Conservation (phyloP, 108 stramenopile species). For the Pelagomonas calceolata region DNA sequence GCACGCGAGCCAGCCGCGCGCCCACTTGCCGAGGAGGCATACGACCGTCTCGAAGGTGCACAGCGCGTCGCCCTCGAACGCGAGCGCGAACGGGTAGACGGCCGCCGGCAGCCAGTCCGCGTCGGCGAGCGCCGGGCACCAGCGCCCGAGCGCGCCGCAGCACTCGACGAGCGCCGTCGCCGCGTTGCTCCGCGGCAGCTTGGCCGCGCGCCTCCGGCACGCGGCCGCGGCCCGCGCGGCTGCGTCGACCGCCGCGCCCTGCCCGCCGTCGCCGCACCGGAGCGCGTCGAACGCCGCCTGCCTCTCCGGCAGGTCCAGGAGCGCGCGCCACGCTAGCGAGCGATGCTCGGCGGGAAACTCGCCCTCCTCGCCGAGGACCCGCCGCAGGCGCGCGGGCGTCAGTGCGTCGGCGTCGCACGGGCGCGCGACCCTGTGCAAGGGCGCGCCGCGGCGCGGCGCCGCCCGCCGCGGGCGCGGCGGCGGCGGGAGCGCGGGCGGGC, state of each 20-base stretch:
- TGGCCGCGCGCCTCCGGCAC: neutral
- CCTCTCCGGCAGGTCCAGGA: conserved; percentile 28
- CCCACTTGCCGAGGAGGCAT: conserved; percentile 18
- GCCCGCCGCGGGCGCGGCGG: neutral
- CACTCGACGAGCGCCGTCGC: neutral
- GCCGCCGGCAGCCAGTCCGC: conserved; percentile 26
- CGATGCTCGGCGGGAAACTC: conserved; percentile 25
- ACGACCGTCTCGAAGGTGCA: conserved; percentile 27
- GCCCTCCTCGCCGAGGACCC: conserved; percentile 7
- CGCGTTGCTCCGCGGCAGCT: neutral
- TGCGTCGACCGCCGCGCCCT: neutral
- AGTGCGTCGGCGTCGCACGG: neutral
- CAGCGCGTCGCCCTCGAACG: conserved; percentile 22
- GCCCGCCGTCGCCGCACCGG: conserved; percentile 5
- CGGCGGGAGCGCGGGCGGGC: neutral
- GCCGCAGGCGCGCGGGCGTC: conserved; percentile 5
- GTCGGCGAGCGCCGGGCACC: conserved; percentile 23
- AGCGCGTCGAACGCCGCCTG: conserved; percentile 14
- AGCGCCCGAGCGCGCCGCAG: conserved; percentile 14
- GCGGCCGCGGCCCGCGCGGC: neutral
- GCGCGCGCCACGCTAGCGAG: conserved; percentile 22
- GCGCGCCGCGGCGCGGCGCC: conserved; percentile 7
- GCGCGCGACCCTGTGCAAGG: neutral
- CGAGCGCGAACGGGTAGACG: conserved; percentile 24
- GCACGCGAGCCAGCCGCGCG: conserved; percentile 17